Evolutionary conservation across 257 asterid genomes (phyloP), one percentile per base, ranked within the genome.

Genomic region (Cynanchum wilfordii): DNA sequence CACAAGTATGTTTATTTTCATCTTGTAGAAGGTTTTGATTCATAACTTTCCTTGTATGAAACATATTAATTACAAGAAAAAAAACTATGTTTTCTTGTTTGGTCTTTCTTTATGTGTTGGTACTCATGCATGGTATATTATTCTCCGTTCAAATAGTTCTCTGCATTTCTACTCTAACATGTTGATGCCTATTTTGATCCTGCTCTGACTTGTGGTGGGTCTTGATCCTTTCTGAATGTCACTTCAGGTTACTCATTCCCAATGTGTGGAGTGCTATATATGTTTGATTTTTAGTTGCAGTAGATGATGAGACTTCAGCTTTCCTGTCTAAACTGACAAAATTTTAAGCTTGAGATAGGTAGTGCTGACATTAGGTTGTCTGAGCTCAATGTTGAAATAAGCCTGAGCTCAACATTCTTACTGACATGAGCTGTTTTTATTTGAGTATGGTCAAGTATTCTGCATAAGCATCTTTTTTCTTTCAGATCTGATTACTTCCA

Each of bases 1-100:
- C 96, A 95, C 86, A 95, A 92, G 99, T 95, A 87, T 81, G 93
- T 77, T 76, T 42, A 33, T 69, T 68, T 70, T 8, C 30, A 52
- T 59, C 22, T 38, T 56, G 42, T 47, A 74, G 68, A 55, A 66
- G 36, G 72, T 55, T 73, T 45, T 44, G 67, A 56, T 69, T 49
- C 33, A 42, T 11, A 20, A 36, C 22, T 73, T 7, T n/a, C 27
- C 55, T 36, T 71, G 54, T 71, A 24, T 44, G 20, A 22, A 12
- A 56, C 22, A 22, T 56, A 56, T 56, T 27, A 33, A 73, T 10
- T 12, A 20, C 10, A 27, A 36, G 11, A 15, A 20, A 52, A 30
- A 9, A 33, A 49, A 5, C 5, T 20, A 0, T 24, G 7, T 9
- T n/a, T 17, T 12, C 2, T 54, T 7, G 45, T n/a, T n/a, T 52